Evolutionary conservation across 306 rosid genomes (phyloP), one percentile per base, ranked within the genome.

Genomic region (Delonix regia): DNA sequence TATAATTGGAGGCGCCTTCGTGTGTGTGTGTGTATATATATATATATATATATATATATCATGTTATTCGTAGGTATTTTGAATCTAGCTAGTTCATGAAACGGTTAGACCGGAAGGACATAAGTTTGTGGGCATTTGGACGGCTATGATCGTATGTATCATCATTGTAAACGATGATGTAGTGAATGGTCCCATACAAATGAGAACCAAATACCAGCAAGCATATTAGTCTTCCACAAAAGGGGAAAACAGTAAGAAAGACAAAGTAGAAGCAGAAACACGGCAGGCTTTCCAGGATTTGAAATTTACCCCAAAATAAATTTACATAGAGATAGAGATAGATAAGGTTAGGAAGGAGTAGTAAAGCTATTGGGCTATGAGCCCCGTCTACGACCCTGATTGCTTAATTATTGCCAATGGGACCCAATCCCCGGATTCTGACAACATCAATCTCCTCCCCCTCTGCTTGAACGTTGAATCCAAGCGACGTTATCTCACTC

Each of bases 91-190:
- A 3, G 25, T 76, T 73, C 70, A 39, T 12, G 42, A 85, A 57
- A 67, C 79, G 63, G 83, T 71, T n/a, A 74, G 71, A 61, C 77
- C 83, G n/a, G 9, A 61, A 79, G 39, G 45, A 48, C 48, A 41
- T 42, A 16, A 25, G 42, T 12, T 22, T 38, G 28, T 4, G 59
- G 51, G 11, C 45, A 42, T 75, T 76, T 73, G 73, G 72, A 81
- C 81, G 85, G 80, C 75, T 80, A 45, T 49, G 79, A 75, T 88
- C 68, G 78, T 68, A 74, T 75, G 79, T 63, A 67, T 81, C 78
- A 67, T 85, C 75, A 81, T 78, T 60, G 70, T n/a, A 45, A 59
- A 33, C 30, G 59, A 21, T 66, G 28, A 64, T 42, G 69, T 60
- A 66, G 11, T n/a, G 28, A 7, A 73, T 80, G 73, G 69, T 77